Evolutionary conservation across 2,329 filamentous ascomycete species (phyloP).

Genomic region (Ophiocordyceps camponoti-leonardi): DNA sequence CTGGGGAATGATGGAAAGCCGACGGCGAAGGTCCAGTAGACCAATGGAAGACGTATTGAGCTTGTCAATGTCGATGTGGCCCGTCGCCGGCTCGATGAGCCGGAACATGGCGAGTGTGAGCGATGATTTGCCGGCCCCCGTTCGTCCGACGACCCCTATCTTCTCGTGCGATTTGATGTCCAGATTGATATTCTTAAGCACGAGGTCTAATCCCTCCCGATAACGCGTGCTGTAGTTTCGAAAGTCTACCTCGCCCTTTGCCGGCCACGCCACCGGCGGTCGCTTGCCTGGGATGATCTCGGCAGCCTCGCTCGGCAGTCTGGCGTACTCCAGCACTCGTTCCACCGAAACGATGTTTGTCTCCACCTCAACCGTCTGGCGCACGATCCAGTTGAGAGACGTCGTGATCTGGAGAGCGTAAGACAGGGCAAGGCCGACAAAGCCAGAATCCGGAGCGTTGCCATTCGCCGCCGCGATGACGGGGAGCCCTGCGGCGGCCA

Average conservation of each 20-base stretch:
- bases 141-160: constrained; percentile 92
- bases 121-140: constrained; percentile 89
- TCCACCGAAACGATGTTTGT: constrained; percentile 99
- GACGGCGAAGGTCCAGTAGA: constrained; percentile 69
- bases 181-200: constrained; percentile 81
- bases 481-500: constrained; percentile 67
- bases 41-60: constrained; percentile 85
- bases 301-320: constrained; percentile 79
- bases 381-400: constrained; percentile 96
- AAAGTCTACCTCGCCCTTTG: constrained; percentile 75
- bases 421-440: constrained; percentile 88
- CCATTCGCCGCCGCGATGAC: constrained; percentile 62
- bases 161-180: constrained; percentile 95
- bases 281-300: constrained; percentile 81
- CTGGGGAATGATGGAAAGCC: constrained; percentile 92
- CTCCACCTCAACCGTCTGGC: constrained; percentile 98
- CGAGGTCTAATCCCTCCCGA: constrained; percentile 72
- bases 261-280: constrained; percentile 81
- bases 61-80: constrained; percentile 75
- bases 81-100: constrained; percentile 75
- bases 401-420: constrained; percentile 95
- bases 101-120: constrained; percentile 86
- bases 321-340: constrained; percentile 88
- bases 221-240: constrained; percentile 91
- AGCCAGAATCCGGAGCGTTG: constrained; percentile 47